These are phyloP conservation scores for Fusarium chuoi DNA, from an alignment of 2,329 filamentous ascomycete genomes.

Conservation along the genomic window DNA sequence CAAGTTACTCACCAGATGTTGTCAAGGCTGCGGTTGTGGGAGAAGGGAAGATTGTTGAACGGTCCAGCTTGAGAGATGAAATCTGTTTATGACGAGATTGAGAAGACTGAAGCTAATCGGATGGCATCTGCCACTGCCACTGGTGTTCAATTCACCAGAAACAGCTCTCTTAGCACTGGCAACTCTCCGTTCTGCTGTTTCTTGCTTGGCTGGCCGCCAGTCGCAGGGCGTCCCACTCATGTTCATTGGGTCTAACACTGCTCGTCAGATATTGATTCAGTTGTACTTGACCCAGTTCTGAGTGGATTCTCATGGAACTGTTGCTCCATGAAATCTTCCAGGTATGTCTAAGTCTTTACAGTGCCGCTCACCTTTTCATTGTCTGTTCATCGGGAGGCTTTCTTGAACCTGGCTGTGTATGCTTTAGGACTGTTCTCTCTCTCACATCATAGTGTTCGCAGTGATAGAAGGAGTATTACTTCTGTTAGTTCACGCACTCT, in stretches of 20 bases:
- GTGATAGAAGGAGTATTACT: accelerated
- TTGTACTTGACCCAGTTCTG: background rate
- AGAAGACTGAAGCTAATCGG: background rate
- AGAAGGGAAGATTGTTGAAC: background rate
- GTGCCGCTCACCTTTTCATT: background rate
- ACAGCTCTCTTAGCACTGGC: background rate
- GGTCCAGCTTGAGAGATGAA: too few relatives aligned
- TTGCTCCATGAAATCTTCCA: background rate
- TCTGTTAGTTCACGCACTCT: too few relatives aligned
- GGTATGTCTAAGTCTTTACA: too few relatives aligned
- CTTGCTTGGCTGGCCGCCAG: background rate
- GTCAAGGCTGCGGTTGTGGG: background rate
- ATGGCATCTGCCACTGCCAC: background rate
- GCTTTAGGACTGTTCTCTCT: background rate
- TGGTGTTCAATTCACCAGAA: accelerated
- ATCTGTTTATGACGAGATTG: background rate
- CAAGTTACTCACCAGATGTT: background rate
- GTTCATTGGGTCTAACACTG: background rate
- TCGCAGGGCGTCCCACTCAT: background rate
- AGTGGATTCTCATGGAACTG: too few relatives aligned
- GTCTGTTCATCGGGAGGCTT: background rate
- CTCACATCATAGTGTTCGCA: accelerated
- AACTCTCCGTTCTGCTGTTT: background rate
- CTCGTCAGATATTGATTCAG: background rate
- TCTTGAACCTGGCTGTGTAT: background rate